Percentiles rank a stretch among this genome's conserved stretches.
Conservation (phyloP, 495 filamentous ascomycete genomes). For the Aspergillus diversus region DNA sequence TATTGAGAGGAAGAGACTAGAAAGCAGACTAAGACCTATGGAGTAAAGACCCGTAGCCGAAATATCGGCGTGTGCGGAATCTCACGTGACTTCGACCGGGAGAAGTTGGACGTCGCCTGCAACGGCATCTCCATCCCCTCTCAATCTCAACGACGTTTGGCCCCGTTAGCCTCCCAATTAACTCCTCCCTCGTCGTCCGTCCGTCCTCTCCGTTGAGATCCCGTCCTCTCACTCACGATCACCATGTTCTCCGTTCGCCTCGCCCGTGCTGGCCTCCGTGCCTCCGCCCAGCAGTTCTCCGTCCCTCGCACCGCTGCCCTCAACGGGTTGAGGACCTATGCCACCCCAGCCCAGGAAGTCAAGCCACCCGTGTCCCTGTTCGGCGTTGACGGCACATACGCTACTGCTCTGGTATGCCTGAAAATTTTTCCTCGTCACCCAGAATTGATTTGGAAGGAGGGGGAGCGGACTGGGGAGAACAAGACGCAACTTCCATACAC, state of each 20-base stretch:
- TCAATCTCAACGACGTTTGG: slow-evolving; percentile 27
- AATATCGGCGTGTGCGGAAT: slow-evolving; percentile 33
- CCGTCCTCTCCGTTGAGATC: slow-evolving; percentile 28
- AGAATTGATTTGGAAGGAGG: background rate
- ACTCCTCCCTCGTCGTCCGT: slow-evolving; percentile 16
- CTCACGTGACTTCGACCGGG: slow-evolving; percentile 46
- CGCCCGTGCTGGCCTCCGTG: slow-evolving; percentile 55
- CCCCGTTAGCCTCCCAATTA: slow-evolving; percentile 31
- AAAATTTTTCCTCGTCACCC: slow-evolving; percentile 10
- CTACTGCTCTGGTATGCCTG: slow-evolving; percentile 86
- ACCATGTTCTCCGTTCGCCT: slow-evolving; percentile 52
- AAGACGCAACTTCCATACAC: background rate
- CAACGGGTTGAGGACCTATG: slow-evolving; percentile 68
- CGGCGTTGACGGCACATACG: slow-evolving; percentile 97
- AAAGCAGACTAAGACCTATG: slow-evolving; percentile 10
- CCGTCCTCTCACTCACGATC: slow-evolving; percentile 30
- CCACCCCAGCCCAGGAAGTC: slow-evolving; percentile 68
- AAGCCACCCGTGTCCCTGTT: slow-evolving; percentile 90
- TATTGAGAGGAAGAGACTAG: background rate
- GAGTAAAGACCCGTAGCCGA: slow-evolving; percentile 20
- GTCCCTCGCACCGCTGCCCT: slow-evolving; percentile 49
- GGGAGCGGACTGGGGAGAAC: background rate
- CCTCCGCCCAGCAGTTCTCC: slow-evolving; percentile 51
- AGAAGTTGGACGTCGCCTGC: slow-evolving; percentile 46
- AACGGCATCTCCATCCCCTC: slow-evolving; percentile 34